These are phyloP conservation scores for Saccharomycopsis capsularis DNA, from an alignment of 805 yeast species.

Conservation along the genomic window DNA sequence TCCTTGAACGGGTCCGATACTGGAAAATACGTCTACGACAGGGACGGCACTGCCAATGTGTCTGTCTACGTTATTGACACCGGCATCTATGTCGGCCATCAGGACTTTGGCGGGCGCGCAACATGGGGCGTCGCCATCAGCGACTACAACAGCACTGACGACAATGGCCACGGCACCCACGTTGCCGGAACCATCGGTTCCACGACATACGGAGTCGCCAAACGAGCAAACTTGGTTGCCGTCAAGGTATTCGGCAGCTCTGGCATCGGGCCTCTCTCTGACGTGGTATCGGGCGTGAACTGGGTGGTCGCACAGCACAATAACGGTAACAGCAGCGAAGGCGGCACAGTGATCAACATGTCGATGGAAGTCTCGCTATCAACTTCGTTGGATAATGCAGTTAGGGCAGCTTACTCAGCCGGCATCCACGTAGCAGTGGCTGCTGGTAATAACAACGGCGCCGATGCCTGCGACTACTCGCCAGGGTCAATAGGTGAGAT, in stretches of 20 bases:
- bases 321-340: conserved; percentile 44
- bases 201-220: conserved; percentile 73
- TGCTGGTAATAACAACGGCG: conserved; percentile 65
- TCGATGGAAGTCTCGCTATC: conserved; percentile 91
- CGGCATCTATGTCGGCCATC: conserved; percentile 70
- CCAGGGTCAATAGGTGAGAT: conserved; percentile 84
- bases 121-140: conserved; percentile 81
- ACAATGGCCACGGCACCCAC: conserved; percentile 93
- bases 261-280: conserved; percentile 79
- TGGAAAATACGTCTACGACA: conserved; percentile 12
- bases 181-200: conserved; percentile 93
- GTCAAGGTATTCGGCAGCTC: conserved; percentile 76
- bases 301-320: conserved; percentile 72
- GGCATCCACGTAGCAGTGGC: conserved; percentile 93
- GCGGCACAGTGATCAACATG: conserved; percentile 88
- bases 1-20: conserved; percentile 4
- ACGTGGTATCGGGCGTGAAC: conserved; percentile 77
- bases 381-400: conserved; percentile 77
- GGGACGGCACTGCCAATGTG: conserved; percentile 32
- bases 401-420: conserved; percentile 77
- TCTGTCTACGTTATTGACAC: conserved; percentile 86
- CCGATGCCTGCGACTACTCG: conserved; percentile 8
- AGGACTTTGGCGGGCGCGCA: conserved; percentile 79
- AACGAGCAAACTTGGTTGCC: conserved; percentile 70
- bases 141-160: conserved; percentile 65